Percentiles rank a stretch among this genome's conserved stretches.
phyloP scores from a whole-genome alignment of 768 basidiomycete genomes.

The Serpula lacrymans region DNA sequence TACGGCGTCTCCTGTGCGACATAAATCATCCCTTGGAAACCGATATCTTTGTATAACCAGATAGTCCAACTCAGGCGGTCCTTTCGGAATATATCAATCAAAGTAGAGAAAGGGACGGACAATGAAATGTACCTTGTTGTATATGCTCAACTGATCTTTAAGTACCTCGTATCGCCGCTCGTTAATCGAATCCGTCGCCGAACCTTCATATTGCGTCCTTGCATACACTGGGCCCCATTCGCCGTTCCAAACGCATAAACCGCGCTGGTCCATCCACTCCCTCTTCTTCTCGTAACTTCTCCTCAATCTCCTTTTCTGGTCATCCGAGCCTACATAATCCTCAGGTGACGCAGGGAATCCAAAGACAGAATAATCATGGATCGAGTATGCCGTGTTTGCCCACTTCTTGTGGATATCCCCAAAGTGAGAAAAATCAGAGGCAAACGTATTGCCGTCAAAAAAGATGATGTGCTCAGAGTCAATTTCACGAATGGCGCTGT shows the following conservation, averaged over 20 bases:
- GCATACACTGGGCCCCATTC: conserved; percentile 86
- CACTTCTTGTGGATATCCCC: conserved; percentile 59
- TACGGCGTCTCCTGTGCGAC: conserved; percentile 67
- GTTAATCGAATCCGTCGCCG: conserved; percentile 63
- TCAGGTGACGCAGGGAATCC: conserved; percentile 66
- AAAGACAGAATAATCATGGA: conserved; percentile 52
- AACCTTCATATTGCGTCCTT: conserved; percentile 54
- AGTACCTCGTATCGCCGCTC: conserved; percentile 60
- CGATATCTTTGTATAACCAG: conserved; percentile 86
- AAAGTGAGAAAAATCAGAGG: conserved; percentile 73
- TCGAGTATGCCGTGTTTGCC: conserved; percentile 72
- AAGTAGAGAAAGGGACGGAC: background rate
- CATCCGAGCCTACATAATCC: conserved; percentile 48
- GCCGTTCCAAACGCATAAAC: conserved; percentile 73
- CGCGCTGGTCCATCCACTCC: conserved; percentile 69
- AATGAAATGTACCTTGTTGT: conserved; percentile 45
- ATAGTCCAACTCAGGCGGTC: conserved; percentile 76
- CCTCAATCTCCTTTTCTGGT: conserved; percentile 49
- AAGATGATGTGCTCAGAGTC: conserved; percentile 74
- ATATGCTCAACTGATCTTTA: conserved; percentile 70
- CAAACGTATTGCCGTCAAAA: conserved; percentile 84
- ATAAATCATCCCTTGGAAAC: conserved; percentile 85
- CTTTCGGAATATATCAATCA: conserved; percentile 25
- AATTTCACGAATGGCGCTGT: conserved; percentile 65
- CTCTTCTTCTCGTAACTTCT: conserved; percentile 71